These are phyloP conservation scores for Cryphonectria nitschkei DNA, from an alignment of 2,329 filamentous ascomycete genomes.

Conservation along the genomic window DNA sequence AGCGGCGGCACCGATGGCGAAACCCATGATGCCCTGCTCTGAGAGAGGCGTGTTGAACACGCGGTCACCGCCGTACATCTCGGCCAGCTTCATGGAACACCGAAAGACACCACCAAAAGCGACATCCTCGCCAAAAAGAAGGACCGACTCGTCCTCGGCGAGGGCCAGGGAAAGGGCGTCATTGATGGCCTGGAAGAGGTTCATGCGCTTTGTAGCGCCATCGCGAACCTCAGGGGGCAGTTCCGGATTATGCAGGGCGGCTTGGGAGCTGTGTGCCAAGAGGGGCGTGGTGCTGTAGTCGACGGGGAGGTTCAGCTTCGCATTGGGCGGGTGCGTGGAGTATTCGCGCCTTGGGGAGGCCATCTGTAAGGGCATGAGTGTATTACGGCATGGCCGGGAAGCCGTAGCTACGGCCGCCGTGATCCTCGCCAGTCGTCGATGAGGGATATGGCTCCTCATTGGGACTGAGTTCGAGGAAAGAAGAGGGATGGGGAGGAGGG, in stretches of 20 bases:
- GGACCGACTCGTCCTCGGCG: conserved; percentile 78
- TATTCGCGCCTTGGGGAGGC: conserved; percentile 41
- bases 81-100: conserved; percentile 67
- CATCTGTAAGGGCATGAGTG: conserved; percentile 26
- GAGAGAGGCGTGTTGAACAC: conserved; percentile 74
- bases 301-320: conserved; percentile 78
- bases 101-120: conserved; percentile 80
- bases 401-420: conserved; percentile 19
- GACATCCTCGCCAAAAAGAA: conserved; percentile 96
- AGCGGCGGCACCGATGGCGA: conserved; percentile 68
- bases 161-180: conserved; percentile 83
- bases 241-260: conserved; percentile 72
- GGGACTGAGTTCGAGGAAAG: neutral
- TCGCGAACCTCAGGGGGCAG: conserved; percentile 68
- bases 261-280: conserved; percentile 77
- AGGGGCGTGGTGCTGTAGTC: conserved; percentile 85
- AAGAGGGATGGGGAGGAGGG: no score
- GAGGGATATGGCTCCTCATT: conserved; percentile 19
- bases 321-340: conserved; percentile 62
- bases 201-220: conserved; percentile 81
- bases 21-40: conserved; percentile 71
- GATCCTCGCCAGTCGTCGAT: conserved; percentile 27
- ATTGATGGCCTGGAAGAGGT: conserved; percentile 93
- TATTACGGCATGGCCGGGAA: conserved; percentile 22
- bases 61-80: conserved; percentile 68